Percentiles rank a stretch among this genome's conserved stretches.
Evolutionary conservation across 1,284 basidiomycete species (phyloP).

Genomic region (Irpex sp.): DNA sequence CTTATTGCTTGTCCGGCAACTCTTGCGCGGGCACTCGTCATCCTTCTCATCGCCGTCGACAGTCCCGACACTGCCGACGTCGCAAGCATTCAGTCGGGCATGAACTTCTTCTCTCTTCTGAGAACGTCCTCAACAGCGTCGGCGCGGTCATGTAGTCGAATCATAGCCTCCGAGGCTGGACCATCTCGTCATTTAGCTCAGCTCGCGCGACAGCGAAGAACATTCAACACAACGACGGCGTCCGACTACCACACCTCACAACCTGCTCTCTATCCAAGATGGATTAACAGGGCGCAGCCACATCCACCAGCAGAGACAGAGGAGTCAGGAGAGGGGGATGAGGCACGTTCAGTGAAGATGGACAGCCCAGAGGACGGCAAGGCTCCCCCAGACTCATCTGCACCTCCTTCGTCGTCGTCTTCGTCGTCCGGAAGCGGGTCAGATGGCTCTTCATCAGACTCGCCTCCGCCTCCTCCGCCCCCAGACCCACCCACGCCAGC

Average conservation of each 20-base stretch:
- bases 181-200: conserved; percentile 17
- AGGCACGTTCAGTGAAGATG: conserved; percentile 12
- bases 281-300: conserved; percentile 21
- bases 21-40: conserved; percentile 1
- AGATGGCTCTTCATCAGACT: conserved; percentile 18
- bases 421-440: conserved; percentile 26
- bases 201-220: conserved; percentile 18
- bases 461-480: conserved; percentile 25
- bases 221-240: conserved; percentile 27
- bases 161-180: conserved; percentile 15
- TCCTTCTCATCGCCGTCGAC: conserved; percentile 2
- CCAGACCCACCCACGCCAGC: conserved; percentile 30
- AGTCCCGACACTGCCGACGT: conserved; percentile 3
- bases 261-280: conserved; percentile 22
- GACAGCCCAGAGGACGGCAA: conserved; percentile 23
- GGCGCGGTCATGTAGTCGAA: conserved; percentile 23
- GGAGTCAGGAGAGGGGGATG: conserved; percentile 12
- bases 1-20: not conserved
- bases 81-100: conserved; percentile 12
- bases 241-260: conserved; percentile 23
- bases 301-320: conserved; percentile 12
- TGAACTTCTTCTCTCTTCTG: conserved; percentile 25
- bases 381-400: conserved; percentile 22
- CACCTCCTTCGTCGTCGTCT: conserved; percentile 23
- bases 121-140: conserved; percentile 18